Evolutionary conservation across 495 filamentous ascomycete genomes (phyloP), one percentile per base, ranked within the genome.

Genomic region (Lasiosphaeria hispida): DNA sequence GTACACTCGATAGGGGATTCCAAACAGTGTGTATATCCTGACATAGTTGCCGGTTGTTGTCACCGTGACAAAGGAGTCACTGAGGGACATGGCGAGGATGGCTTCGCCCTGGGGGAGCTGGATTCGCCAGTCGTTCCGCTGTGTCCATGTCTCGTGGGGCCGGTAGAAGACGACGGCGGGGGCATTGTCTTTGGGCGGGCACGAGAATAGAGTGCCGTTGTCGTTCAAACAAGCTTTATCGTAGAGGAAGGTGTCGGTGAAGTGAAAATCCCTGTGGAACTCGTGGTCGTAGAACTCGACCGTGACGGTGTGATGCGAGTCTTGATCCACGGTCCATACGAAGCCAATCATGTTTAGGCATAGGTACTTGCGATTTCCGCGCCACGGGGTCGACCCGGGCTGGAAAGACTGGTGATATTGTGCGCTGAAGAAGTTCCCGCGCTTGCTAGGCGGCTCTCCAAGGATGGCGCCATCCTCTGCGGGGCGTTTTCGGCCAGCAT

Each of bases 211-310:
- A 0, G 90, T 81, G 30, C 94, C 94, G 55, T 89, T 83, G 37
- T 96, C 91, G 67, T 91, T 80, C 7, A 80, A 75, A 63, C 93
- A 97, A n/a, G 94, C 93, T 67, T 95, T 95, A 72, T 98, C 95
- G 71, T 97, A 97, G 17, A 90, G 77, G 66, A 89, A 96, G 1
- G 91, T 91, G 65, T 98, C 94, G 2, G 92, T 97, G 73, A 97
- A 97, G 73, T 98, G 94, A 65, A 96, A 97, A 72, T 96, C 89
- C 18, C 95, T 81, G 67, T 96, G 90, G 52, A 85, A 85, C 58
- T 96, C 90, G 17, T 89, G 84, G 73, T 98, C 94, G 68, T 97
- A 96, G 69, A 98, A 98, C 62, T 98, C 94, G 13, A 97, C 91
- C 0, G 95, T 97, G 23, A 98, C 87, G 7, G 93, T 98, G 71